Evolutionary conservation across 257 asterid genomes (phyloP).

Genomic region (Fraxinus quadrangulata): DNA sequence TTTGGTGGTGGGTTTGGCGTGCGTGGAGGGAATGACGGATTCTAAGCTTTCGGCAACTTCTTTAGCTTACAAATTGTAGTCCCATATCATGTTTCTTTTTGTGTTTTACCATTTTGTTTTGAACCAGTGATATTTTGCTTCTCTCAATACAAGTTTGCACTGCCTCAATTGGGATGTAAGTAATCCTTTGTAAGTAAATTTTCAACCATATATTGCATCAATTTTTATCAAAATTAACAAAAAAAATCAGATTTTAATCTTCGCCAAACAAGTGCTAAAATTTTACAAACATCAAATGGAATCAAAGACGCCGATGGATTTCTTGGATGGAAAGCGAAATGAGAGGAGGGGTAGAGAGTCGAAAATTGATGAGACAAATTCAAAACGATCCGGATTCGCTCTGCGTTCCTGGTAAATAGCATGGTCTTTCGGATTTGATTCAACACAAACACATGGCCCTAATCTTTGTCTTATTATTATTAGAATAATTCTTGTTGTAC

Average conservation of each 20-base stretch:
- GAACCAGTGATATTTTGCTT: not conserved
- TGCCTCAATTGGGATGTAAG: not conserved
- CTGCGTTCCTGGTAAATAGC: not conserved
- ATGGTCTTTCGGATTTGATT: not conserved
- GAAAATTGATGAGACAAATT: not conserved
- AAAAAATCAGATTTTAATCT: no score
- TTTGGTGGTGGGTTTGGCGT: conserved; percentile 34
- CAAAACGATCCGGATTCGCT: not conserved
- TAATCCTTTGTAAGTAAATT: not conserved
- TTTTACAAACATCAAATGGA: no score
- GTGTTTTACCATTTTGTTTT: not conserved
- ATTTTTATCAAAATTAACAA: no score
- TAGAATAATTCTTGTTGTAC: no score
- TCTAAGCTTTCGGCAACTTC: conserved; percentile 28
- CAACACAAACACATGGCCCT: not conserved
- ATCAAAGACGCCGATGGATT: no score
- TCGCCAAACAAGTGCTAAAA: no score
- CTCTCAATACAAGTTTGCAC: not conserved
- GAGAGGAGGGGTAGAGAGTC: no score
- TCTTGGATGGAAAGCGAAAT: no score
- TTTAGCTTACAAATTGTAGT: conserved; percentile 25
- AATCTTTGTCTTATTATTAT: no score
- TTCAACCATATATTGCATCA: no score
- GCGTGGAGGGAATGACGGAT: conserved; percentile 40
- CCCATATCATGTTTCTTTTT: not conserved